Evolutionary conservation across 257 asterid species (phyloP).

Genomic region (Solanum medicagineum): DNA sequence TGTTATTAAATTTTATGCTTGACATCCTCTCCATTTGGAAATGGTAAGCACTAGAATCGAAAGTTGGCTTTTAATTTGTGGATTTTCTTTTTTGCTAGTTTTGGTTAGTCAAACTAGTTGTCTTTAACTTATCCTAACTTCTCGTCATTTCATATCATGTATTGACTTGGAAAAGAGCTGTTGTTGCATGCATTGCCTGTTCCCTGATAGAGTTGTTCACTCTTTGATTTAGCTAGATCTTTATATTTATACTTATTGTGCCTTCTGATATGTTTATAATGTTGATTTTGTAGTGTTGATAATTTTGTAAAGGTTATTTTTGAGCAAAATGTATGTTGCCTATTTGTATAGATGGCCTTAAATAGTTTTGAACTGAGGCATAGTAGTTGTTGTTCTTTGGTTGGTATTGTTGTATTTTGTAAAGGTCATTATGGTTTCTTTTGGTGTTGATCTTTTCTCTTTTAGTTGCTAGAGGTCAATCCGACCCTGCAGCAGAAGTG

Average conservation of each 20-base stretch:
- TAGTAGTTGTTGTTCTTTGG: not conserved
- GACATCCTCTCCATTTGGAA: not conserved
- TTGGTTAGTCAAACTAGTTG: not conserved
- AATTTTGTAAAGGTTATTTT: not conserved
- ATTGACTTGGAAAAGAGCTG: not conserved
- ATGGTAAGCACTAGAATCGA: not conserved
- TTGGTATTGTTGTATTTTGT: not conserved
- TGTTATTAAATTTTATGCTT: not conserved
- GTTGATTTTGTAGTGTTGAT: not conserved
- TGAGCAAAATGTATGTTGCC: not conserved
- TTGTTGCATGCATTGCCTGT: not conserved
- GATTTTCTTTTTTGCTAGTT: not conserved
- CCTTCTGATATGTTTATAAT: not conserved
- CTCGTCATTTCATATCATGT: not conserved
- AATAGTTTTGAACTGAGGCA: not conserved
- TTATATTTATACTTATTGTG: not conserved
- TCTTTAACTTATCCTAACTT: not conserved
- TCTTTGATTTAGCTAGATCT: not conserved
- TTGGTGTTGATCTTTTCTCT: not conserved
- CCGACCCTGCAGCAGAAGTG: slow-evolving; percentile 48
- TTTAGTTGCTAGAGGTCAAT: slow-evolving; percentile 63
- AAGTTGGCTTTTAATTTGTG: not conserved
- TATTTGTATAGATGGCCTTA: not conserved
- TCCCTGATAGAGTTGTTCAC: not conserved
- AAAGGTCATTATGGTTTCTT: not conserved